Percentiles rank a stretch among this genome's conserved stretches.
Evolutionary conservation across 2,329 filamentous ascomycete species (phyloP).

Genomic region (Chrysoporthe puriensis): DNA sequence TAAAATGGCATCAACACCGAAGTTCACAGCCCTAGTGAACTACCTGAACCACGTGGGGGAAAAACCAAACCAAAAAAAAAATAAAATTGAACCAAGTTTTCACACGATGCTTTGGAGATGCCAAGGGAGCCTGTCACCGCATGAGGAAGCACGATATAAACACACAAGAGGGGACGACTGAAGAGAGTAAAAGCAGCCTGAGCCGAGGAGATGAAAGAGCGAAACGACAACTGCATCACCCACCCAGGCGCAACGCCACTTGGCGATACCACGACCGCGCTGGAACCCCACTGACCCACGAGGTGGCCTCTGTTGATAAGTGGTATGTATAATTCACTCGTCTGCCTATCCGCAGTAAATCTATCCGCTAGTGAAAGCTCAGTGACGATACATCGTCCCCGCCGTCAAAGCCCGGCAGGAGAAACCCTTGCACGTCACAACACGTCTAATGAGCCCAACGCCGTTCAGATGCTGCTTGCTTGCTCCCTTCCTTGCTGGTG

Average conservation of each 20-base stretch:
- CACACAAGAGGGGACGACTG: not conserved
- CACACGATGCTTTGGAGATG: too few species aligned
- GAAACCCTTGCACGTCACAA: slow-evolving; percentile 1
- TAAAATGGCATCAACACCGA: too few species aligned
- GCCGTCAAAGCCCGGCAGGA: not conserved
- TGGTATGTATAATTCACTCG: slow-evolving; percentile 2
- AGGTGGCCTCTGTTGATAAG: not conserved
- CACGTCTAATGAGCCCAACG: slow-evolving; percentile 23
- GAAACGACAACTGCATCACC: too few species aligned
- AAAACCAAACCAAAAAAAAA: too few species aligned
- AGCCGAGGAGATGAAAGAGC: not conserved
- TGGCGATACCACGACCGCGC: not conserved
- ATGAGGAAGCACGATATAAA: too few species aligned
- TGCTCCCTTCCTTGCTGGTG: not conserved
- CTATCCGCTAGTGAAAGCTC: slow-evolving; percentile 3
- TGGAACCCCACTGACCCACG: not conserved
- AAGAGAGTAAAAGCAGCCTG: not conserved
- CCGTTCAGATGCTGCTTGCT: slow-evolving; percentile 25
- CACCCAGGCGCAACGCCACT: not conserved
- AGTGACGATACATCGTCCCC: slow-evolving; percentile 1
- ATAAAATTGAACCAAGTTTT: too few species aligned
- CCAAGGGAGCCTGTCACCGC: too few species aligned
- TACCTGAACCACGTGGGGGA: too few species aligned
- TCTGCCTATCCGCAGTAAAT: slow-evolving; percentile 4
- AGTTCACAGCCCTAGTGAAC: too few species aligned